Conservation (phyloP, 2,329 filamentous ascomycete genomes). For the Arthrobotrys megalospora region DNA sequence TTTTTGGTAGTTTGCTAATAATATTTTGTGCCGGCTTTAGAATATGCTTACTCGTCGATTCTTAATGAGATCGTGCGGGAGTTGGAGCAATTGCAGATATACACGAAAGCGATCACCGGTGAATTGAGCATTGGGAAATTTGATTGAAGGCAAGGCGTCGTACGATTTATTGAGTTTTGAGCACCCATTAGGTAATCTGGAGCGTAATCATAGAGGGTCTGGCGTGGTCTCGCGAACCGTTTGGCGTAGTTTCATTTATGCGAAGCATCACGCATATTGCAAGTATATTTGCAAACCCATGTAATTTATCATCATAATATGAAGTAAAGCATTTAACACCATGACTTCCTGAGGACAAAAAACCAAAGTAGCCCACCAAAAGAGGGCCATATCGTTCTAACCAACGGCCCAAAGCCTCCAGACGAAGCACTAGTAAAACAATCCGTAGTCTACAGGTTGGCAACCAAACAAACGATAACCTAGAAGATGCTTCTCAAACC, state of each 20-base stretch:
- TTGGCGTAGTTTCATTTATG: too few relatives aligned
- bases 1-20: slow-evolving; percentile 66
- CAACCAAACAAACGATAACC: neutral
- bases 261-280: too few relatives aligned
- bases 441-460: neutral
- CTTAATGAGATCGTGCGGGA: slow-evolving; percentile 70
- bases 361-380: too few relatives aligned
- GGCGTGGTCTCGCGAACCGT: too few relatives aligned
- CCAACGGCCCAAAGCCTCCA: neutral
- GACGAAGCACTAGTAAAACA: neutral
- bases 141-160: slow-evolving; percentile 33
- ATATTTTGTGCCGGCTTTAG: slow-evolving; percentile 38
- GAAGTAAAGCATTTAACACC: too few relatives aligned
- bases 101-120: slow-evolving; percentile 74
- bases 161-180: neutral
- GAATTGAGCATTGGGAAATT: slow-evolving; percentile 66
- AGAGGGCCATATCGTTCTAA: too few relatives aligned
- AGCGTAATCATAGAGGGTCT: neutral
- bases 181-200: neutral
- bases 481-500: slow-evolving; percentile 6
- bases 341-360: too few relatives aligned
- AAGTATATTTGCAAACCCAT: too few relatives aligned
- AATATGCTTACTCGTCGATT: slow-evolving; percentile 65
- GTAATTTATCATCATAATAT: too few relatives aligned
- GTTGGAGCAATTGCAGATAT: slow-evolving; percentile 72